phyloP scores from a whole-genome alignment of 768 basidiomycete genomes.

The Suillus cothurnatus region DNA sequence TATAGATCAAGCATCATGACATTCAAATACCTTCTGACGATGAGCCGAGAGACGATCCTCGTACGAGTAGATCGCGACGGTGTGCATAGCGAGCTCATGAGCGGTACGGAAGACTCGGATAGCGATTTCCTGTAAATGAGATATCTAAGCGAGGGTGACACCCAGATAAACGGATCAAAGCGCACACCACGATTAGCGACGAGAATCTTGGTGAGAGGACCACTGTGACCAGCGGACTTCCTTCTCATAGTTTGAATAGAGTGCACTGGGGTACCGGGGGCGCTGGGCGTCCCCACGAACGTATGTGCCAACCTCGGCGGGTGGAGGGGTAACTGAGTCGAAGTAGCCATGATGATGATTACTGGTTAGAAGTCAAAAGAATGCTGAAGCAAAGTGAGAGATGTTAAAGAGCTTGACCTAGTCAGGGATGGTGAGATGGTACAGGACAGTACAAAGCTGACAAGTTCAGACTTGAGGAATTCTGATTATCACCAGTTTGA shows the following conservation, averaged over 20 bases:
- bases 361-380: slow-evolving; percentile 17
- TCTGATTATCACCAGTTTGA: slow-evolving; percentile 11
- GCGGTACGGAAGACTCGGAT: slow-evolving; percentile 98
- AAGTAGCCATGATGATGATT: slow-evolving; percentile 29
- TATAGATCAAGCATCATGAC: slow-evolving; percentile 20
- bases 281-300: slow-evolving; percentile 74
- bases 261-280: slow-evolving; percentile 84
- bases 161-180: slow-evolving; percentile 16
- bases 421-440: slow-evolving; percentile 6
- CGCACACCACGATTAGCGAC: slow-evolving; percentile 91
- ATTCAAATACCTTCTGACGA: slow-evolving; percentile 82
- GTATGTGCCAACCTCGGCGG: slow-evolving; percentile 74
- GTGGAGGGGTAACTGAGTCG: slow-evolving; percentile 48
- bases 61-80: slow-evolving; percentile 96
- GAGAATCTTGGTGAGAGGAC: slow-evolving; percentile 88
- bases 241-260: slow-evolving; percentile 90
- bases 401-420: slow-evolving; percentile 11
- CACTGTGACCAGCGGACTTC: slow-evolving; percentile 88
- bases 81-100: slow-evolving; percentile 98
- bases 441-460: not conserved
- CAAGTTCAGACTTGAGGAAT: not conserved
- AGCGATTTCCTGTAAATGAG: slow-evolving; percentile 84
- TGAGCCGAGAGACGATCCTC: slow-evolving; percentile 98
- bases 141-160: slow-evolving; percentile 8
- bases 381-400: not conserved